Base-by-base conservation (phyloP, 805 yeast species). In the Kregervanrija delftensis region DNA sequence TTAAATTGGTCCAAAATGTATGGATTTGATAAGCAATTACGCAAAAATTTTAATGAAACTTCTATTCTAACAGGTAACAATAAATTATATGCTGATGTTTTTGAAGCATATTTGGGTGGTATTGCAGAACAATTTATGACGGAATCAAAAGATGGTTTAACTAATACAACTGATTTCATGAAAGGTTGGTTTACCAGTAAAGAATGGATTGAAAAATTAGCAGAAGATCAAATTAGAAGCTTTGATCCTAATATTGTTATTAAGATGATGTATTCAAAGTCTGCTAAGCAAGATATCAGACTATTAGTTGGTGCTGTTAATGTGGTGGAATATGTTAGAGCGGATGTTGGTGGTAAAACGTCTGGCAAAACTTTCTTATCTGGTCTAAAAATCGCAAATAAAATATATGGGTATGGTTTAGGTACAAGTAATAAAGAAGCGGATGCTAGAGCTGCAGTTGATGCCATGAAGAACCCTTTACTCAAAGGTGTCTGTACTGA, bases 21-120 rank as follows among this genome's bases (percentile, higher is more conserved):
- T 63, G 81, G 79, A 1, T 75, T 89, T 47, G 82, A 79, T 53
- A 71, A 76, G 46, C 67, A 68, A 43, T 64, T 87, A 49, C 70
- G 73, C 45, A 69, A 73, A 32, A 47, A 50, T n/a, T 47, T 54
- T 13, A 46, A 41, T 28, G 77, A 76, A 45, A 74, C 69, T 30
- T 60, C 61, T 4, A 69, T 73, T 43, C 60, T 64, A 30, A 66
- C 68, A 32, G 86, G 86, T 8, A 77, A 73, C 47, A 75, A 75
- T 50, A 93, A 93, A 58, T 68, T 85, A 2, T 74, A 74, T 56
- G 96, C 98, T 0, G 99, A 91, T 68, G 81, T 85, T 0, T 87
- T 91, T 60, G 99, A 93, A 65, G 96, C 98, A 0, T 91, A 93
- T 53, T 72, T 93, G 35, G 98, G 96, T 10, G 99, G 95, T 0